phyloP scores from a whole-genome alignment of 306 rosid genomes.

The Prunus dulcis region DNA sequence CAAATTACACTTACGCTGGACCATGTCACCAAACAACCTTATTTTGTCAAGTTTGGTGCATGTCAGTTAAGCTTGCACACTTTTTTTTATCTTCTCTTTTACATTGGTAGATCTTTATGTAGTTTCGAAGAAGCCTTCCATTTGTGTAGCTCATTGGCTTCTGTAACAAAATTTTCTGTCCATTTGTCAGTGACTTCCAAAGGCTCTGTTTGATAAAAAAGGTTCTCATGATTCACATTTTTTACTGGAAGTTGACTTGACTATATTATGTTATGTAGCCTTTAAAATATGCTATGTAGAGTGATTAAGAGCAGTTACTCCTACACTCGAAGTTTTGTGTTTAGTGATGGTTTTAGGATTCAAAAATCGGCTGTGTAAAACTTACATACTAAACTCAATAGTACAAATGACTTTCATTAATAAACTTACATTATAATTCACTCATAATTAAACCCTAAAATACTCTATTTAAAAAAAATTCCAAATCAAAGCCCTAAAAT shows the following conservation, averaged over 20 bases:
- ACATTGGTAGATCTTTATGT: background rate
- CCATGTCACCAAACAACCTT: background rate
- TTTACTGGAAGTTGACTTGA: background rate
- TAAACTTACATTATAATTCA: no score
- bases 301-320: no score
- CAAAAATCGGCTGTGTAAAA: accelerated
- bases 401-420: no score
- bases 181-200: background rate
- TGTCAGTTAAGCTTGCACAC: background rate
- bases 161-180: background rate
- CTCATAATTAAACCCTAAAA: no score
- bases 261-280: background rate
- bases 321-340: no score
- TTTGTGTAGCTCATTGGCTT: background rate
- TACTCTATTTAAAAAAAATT: no score
- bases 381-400: no score
- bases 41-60: background rate
- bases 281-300: background rate
- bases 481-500: no score
- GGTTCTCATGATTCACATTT: background rate
- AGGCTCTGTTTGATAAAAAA: background rate
- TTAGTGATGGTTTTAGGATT: accelerated
- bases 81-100: no score
- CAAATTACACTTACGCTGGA: background rate
- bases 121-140: background rate